phyloP scores from a whole-genome alignment of 2,329 filamentous ascomycete genomes.

The Mariannaea elegans region DNA sequence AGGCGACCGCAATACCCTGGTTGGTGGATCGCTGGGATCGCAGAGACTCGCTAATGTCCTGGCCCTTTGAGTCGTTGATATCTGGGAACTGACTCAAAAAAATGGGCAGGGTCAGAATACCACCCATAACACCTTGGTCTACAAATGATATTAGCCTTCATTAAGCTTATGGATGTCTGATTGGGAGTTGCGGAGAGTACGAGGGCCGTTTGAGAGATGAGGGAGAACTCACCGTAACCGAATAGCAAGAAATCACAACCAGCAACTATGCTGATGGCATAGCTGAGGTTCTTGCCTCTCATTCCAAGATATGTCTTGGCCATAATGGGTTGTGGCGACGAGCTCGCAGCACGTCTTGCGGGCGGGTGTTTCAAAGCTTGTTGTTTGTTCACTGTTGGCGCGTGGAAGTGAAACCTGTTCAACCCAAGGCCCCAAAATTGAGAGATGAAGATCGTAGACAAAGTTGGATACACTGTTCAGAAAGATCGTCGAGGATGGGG shows the following conservation, averaged over 20 bases:
- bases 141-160: conserved; percentile 32
- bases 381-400: neutral
- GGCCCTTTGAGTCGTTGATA: conserved; percentile 50
- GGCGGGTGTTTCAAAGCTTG: neutral
- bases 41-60: conserved; percentile 46
- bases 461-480: too few relatives aligned
- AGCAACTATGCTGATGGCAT: conserved; percentile 75
- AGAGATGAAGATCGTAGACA: neutral
- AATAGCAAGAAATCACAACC: conserved; percentile 76
- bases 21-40: conserved; percentile 57
- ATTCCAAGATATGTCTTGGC: conserved; percentile 68
- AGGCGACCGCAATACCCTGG: conserved; percentile 64
- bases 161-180: too few relatives aligned
- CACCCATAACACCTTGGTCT: conserved; percentile 82
- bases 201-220: too few relatives aligned
- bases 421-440: neutral
- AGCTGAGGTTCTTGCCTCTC: conserved; percentile 70
- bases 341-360: neutral
- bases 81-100: conserved; percentile 68
- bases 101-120: conserved; percentile 72
- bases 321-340: conserved; percentile 33
- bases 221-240: conserved; percentile 57
- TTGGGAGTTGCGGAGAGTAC: too few relatives aligned
- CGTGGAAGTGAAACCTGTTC: conserved; percentile 12
- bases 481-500: conserved; percentile 14